phyloP scores from a whole-genome alignment of 129 eudicot genomes.

The Erigeron canadensis region DNA sequence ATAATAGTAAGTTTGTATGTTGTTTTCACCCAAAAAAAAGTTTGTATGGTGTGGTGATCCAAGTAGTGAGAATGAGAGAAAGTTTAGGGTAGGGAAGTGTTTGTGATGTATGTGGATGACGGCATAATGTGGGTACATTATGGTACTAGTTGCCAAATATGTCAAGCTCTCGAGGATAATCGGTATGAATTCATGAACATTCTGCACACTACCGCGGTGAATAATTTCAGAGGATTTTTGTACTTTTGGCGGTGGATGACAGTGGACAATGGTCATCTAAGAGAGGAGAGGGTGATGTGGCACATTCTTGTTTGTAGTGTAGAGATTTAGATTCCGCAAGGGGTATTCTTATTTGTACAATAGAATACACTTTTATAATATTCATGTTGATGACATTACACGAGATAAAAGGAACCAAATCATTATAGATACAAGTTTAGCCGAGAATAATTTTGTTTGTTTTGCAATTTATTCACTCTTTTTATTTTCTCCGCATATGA shows the following conservation, averaged over 20 bases:
- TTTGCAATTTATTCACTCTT: not conserved
- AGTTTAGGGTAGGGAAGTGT: not conserved
- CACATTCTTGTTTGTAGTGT: no score
- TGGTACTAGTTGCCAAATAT: not conserved
- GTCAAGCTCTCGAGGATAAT: not conserved
- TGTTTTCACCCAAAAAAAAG: no score
- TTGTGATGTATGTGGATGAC: not conserved
- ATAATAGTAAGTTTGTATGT: no score
- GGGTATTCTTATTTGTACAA: no score
- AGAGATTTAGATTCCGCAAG: no score
- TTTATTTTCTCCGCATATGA: not conserved
- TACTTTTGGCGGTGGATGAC: no score
- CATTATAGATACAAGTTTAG: not conserved
- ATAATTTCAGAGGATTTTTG: no score
- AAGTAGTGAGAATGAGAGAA: not conserved
- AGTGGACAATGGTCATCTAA: no score
- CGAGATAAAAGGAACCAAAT: conserved; percentile 1
- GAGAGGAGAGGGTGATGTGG: no score
- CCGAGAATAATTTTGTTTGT: not conserved
- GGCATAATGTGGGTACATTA: not conserved
- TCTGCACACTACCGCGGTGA: no score
- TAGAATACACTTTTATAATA: not conserved
- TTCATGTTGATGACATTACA: not conserved
- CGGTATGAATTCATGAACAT: not conserved
- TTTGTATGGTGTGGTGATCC: not conserved